A percentile compares a stretch with the other conserved stretches of the same genome.
Evolutionary conservation across 257 asterid genomes (phyloP).

Genomic region (Sherardia arvensis): DNA sequence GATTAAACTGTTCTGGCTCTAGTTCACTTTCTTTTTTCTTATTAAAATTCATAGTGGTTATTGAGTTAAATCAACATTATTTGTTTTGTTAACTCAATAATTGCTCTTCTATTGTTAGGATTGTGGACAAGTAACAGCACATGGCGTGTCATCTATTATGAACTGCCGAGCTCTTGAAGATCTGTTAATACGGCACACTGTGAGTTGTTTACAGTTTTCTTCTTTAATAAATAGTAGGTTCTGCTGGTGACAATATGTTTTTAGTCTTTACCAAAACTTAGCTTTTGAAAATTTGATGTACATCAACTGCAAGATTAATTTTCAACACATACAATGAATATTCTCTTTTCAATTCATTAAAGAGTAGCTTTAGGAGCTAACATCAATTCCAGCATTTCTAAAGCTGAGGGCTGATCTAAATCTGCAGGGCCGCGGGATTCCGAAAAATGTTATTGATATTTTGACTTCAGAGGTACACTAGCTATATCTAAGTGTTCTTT

Average conservation of each 20-base stretch:
- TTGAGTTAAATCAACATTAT: not conserved
- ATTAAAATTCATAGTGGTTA: not conserved
- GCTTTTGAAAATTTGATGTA: not conserved
- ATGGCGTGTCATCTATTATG: constrained; percentile 53
- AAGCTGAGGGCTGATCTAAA: constrained; percentile 6
- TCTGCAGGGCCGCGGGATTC: constrained; percentile 63
- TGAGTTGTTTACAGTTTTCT: constrained; percentile 27
- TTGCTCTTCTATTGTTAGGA: constrained; percentile 39
- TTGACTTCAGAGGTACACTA: constrained; percentile 47
- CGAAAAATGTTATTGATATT: constrained; percentile 36
- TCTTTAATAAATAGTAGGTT: not conserved
- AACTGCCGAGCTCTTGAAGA: constrained; percentile 82
- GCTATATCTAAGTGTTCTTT: not conserved
- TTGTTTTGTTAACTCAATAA: not conserved
- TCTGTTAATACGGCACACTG: constrained; percentile 61
- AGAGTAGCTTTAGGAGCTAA: not conserved
- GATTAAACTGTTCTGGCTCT: not conserved
- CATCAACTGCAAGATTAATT: not conserved
- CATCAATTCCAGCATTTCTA: not conserved
- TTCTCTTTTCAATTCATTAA: not conserved
- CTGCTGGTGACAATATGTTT: not conserved
- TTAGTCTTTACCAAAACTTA: not conserved
- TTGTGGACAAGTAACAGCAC: constrained; percentile 64
- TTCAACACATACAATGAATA: not conserved
- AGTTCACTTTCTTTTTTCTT: not conserved